Base-by-base conservation (phyloP, 1,284 basidiomycete genomes). In the Golubevia pallescens region DNA sequence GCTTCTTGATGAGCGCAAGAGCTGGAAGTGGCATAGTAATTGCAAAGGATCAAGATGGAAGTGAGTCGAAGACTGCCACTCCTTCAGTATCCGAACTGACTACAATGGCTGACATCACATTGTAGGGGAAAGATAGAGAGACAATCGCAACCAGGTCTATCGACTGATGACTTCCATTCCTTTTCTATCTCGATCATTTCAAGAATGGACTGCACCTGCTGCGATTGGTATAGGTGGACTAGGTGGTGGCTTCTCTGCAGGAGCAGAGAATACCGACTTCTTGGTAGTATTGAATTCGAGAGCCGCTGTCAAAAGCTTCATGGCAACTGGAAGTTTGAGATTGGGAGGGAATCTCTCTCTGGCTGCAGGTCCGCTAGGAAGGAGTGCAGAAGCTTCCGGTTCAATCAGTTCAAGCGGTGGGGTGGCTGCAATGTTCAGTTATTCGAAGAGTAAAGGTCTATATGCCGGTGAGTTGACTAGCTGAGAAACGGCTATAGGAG, bases 351-450 rank as follows among this genome's bases (percentile, higher is more conserved):
- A 76, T 28, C 58, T 77, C 8, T 71, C 68, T 58, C 71, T 99
- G 62, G 95, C 96, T 5, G 89, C 98, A 0, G 96, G 97, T 1
- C 96, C 96, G 0, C 87, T 99, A 0, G 96, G 96, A 20, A 90
- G 96, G 51, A 97, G 95, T 73, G 94, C 95, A 13, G 96, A 98
- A 87, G 97, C 94, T 1, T 89, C 91, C 20, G 95, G 94, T 14
- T 89, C 93, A 0, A 77, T 99, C 63, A 97, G 92, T 81, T 90
- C 93, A 0, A 93, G 91, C 60, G 95, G 95, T 59, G 93, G 92
- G 81, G 86, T 97, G 3, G 93, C 95, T 5, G 95, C 95, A 58
- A 97, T 98, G 94, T n/a, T n/a, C n/a, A n/a, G n/a, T n/a, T 99
- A 99, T 86, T 95, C 93, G 2, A 95, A 95, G 86, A 95, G 94